Percentiles rank a stretch among this genome's conserved stretches.
These are phyloP conservation scores for Ascocoryne sarcoides DNA, from an alignment of 2,329 filamentous ascomycete genomes.

Conservation along the genomic window DNA sequence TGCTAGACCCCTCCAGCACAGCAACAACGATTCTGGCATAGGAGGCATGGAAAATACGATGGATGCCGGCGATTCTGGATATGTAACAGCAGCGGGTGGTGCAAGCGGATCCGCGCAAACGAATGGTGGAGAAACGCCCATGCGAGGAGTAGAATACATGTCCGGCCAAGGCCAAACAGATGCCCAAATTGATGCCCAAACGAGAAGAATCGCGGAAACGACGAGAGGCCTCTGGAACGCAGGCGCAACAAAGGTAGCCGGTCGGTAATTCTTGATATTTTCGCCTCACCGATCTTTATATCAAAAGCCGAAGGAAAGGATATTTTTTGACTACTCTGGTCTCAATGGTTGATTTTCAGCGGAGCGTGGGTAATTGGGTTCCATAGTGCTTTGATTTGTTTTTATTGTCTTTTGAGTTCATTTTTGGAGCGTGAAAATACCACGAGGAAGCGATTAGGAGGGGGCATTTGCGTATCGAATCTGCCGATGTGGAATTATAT, in stretches of 20 bases:
- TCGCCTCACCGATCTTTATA: no score
- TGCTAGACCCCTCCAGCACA: constrained; percentile 25
- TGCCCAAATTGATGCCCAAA: constrained; percentile 30
- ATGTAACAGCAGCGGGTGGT: constrained; percentile 10
- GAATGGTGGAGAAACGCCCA: constrained; percentile 13
- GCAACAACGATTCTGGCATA: constrained; percentile 39
- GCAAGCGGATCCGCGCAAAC: constrained; percentile 4
- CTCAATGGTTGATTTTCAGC: no score
- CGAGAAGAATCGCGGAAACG: constrained; percentile 52
- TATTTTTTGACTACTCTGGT: no score
- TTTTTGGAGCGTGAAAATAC: no score
- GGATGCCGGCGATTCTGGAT: constrained; percentile 23
- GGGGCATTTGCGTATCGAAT: no score
- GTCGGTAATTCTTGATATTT: constrained; percentile 9
- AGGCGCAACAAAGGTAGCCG: constrained; percentile 19
- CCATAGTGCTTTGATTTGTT: no score
- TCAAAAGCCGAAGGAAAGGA: no score
- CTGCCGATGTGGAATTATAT: no score
- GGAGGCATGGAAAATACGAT: constrained; percentile 20
- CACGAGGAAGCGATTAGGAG: no score
- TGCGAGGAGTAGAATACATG: constrained; percentile 22
- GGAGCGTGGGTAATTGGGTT: no score
- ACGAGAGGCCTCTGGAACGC: constrained; percentile 52
- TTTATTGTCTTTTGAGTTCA: no score
- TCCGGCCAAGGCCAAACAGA: constrained; percentile 28